Evolutionary conservation across 2,329 filamentous ascomycete species (phyloP).

Genomic region (Botrytis galanthina): DNA sequence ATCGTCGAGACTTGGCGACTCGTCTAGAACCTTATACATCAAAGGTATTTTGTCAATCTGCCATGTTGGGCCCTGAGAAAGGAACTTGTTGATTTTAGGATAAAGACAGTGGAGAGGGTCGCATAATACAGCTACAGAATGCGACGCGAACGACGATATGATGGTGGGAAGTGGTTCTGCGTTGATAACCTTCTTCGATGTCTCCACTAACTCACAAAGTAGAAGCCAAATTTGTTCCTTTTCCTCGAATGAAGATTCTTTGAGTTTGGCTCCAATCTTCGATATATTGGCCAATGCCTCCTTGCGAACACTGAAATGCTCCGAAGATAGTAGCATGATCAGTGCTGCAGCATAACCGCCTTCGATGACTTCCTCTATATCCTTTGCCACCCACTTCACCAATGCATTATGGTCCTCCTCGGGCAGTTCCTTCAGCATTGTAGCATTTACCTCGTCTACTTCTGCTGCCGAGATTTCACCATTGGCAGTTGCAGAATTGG

Average conservation of each 20-base stretch:
- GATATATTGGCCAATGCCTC: conserved; percentile 71
- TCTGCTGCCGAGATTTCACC: conserved; percentile 23
- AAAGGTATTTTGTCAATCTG: conserved; percentile 69
- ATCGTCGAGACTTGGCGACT: conserved; percentile 70
- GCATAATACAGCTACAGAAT: conserved; percentile 66
- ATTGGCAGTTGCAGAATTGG: not conserved
- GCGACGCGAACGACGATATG: conserved; percentile 71
- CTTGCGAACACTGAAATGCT: conserved; percentile 71
- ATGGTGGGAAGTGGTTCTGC: conserved; percentile 65
- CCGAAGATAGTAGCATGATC: conserved; percentile 72
- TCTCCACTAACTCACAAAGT: conserved; percentile 76
- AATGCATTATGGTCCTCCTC: conserved; percentile 51
- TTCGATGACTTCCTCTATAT: conserved; percentile 74
- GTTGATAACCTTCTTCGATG: conserved; percentile 56
- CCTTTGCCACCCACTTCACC: conserved; percentile 70
- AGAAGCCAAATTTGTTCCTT: conserved; percentile 77
- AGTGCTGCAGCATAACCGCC: conserved; percentile 70
- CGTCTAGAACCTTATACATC: conserved; percentile 59
- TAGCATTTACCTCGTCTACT: conserved; percentile 23
- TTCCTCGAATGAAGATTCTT: conserved; percentile 70
- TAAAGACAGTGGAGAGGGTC: conserved; percentile 82
- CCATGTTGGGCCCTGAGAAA: conserved; percentile 78
- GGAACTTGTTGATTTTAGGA: conserved; percentile 79
- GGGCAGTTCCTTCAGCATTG: conserved; percentile 23
- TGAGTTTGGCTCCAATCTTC: conserved; percentile 61